Conservation (phyloP, 192 early-diverging fungal species). For the Umbelopsis sp. region DNA sequence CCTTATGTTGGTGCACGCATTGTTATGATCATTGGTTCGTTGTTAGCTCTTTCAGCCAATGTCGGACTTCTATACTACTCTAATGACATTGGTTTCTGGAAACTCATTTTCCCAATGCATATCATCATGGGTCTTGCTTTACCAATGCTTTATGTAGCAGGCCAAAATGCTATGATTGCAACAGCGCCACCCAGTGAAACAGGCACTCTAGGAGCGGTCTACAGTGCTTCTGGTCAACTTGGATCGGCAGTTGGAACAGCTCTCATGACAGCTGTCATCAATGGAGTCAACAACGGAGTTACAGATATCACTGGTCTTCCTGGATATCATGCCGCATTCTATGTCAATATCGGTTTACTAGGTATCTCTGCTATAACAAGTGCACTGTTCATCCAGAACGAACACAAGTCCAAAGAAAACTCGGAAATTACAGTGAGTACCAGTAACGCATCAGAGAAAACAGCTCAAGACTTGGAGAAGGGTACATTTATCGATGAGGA, state of each 20-base stretch:
- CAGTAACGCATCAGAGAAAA: too few relatives aligned
- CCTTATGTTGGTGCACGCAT: slow-evolving; percentile 15
- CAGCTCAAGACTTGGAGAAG: neutral
- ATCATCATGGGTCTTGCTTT: neutral
- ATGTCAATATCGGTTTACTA: neutral
- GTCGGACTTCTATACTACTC: neutral
- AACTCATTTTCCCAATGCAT: slow-evolving; percentile 16
- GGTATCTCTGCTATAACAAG: neutral
- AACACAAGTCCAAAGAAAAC: neutral
- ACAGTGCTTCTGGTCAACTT: slow-evolving; percentile 32
- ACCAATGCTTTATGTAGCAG: slow-evolving; percentile 5
- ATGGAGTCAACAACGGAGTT: slow-evolving; percentile 22
- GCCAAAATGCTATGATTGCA: slow-evolving; percentile 16
- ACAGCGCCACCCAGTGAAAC: neutral
- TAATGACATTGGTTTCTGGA: neutral
- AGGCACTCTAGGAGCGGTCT: slow-evolving; percentile 27
- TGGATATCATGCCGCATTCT: slow-evolving; percentile 35
- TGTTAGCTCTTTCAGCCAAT: neutral
- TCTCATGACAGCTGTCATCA: slow-evolving; percentile 34
- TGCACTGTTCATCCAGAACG: neutral
- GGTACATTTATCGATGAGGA: neutral
- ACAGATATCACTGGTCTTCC: slow-evolving; percentile 22
- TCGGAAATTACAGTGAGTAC: too few relatives aligned
- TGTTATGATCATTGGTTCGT: neutral
- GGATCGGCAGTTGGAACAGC: slow-evolving; percentile 42